phyloP scores from a whole-genome alignment of 176 grass and related monocot genomes.

The Bromus sterilis region DNA sequence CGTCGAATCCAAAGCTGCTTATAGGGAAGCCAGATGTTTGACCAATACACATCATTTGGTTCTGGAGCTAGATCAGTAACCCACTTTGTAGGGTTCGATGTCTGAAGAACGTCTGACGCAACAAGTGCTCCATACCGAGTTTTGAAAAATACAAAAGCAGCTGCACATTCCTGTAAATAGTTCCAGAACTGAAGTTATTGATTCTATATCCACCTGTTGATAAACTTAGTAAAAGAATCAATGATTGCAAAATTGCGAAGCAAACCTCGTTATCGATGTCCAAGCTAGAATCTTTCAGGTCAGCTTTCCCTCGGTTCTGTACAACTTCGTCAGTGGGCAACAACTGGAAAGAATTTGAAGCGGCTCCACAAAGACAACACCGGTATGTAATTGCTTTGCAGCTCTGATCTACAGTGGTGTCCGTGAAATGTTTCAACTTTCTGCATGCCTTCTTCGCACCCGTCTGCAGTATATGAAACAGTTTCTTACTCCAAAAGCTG shows the following conservation, averaged over 20 bases:
- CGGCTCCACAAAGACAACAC: conserved; percentile 67
- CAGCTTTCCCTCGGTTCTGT: conserved; percentile 31
- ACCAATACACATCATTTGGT: conserved; percentile 94
- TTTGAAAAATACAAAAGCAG: conserved; percentile 92
- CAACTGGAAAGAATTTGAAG: conserved; percentile 54
- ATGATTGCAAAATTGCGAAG: not conserved
- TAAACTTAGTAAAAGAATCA: conserved; percentile 11
- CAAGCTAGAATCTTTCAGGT: conserved; percentile 21
- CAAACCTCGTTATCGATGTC: conserved; percentile 50
- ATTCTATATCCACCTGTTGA: not conserved
- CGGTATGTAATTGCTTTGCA: conserved; percentile 31
- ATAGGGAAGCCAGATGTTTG: conserved; percentile 89
- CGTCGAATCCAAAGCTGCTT: conserved; percentile 80
- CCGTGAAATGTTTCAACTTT: conserved; percentile 49
- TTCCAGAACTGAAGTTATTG: conserved; percentile 8
- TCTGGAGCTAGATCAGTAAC: conserved; percentile 82
- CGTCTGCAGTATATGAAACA: conserved; percentile 41
- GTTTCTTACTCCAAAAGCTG: not conserved
- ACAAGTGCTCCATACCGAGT: conserved; percentile 89
- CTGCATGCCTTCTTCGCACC: conserved; percentile 59
- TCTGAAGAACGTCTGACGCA: conserved; percentile 70
- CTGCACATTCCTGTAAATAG: conserved; percentile 56
- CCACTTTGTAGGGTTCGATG: conserved; percentile 86
- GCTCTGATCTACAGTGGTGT: conserved; percentile 45
- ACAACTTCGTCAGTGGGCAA: conserved; percentile 34